Evolutionary conservation across 805 yeast genomes (phyloP), one percentile per base, ranked within the genome.

Genomic region (Starmerella gropengiesseri): DNA sequence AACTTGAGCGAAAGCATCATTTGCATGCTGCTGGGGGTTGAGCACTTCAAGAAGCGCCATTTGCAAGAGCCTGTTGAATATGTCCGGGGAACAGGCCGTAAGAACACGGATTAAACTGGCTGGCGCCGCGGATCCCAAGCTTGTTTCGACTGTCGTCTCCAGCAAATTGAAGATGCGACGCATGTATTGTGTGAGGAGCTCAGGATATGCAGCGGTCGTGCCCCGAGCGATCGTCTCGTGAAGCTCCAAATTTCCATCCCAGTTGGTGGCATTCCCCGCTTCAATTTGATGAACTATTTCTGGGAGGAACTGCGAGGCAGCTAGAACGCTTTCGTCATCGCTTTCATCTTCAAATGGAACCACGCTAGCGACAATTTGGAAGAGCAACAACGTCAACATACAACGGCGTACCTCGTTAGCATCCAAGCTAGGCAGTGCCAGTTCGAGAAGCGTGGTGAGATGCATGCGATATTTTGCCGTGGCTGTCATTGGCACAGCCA

Each of bases 391-490:
- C 0, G 94, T 72, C 40, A 75, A 70, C 13, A 77, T 67, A 0
- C 95, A 78, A 56, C 87, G 74, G 12, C 67, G 69, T 37, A 85
- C 68, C 60, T 91, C 98, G 57, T 87, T 91, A 0, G 87, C 74
- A 57, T 91, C 97, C 22, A 91, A 76, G 23, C 91, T 95, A 0
- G 86, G 82, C 7, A 86, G 59, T 2, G 78, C 64, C 59, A 84
- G 68, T 21, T 77, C 73, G 30, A 87, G 58, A 13, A 91, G 65
- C 41, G 93, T 73, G 0, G 93, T 75, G 11, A 85, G 64, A 55
- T 91, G 98, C 11, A 83, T 76, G 33, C 95, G 66, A 56, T 72
- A 84, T 2, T 75, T 60, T 1, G 79, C 79, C 2, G 73, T 67
- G 6, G 64, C 57, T 0, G 81, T 77, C 68, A 91, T 74, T 47